Percentiles rank a stretch among this genome's conserved stretches.
phyloP scores from a whole-genome alignment of 1,284 basidiomycete species.

The Kalmanozyma brasiliensis region DNA sequence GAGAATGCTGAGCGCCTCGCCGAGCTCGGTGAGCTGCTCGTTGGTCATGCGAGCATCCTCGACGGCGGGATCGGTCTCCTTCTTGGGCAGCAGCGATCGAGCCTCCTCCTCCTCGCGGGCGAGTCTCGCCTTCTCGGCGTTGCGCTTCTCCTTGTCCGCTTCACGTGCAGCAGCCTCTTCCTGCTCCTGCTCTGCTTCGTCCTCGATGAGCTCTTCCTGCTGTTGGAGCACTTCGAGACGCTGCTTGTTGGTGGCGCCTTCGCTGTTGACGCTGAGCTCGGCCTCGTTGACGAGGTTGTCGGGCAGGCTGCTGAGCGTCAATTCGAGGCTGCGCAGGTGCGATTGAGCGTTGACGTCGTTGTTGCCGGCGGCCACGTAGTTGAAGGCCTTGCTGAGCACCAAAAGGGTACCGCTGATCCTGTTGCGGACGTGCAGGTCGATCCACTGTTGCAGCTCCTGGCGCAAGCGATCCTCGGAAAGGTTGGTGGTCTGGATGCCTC shows the following conservation, averaged over 20 bases:
- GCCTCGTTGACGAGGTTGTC: constrained; percentile 97
- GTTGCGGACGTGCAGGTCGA: constrained; percentile 84
- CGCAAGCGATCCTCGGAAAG: constrained; percentile 74
- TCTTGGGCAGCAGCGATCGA: constrained; percentile 54
- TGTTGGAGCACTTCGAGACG: constrained; percentile 96
- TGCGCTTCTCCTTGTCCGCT: constrained; percentile 81
- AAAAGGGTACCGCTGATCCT: constrained; percentile 92
- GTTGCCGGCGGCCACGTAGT: constrained; percentile 73
- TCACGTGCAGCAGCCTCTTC: constrained; percentile 92
- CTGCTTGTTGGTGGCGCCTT: constrained; percentile 95
- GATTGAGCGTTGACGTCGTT: constrained; percentile 67
- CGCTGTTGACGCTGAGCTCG: constrained; percentile 92
- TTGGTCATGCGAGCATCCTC: constrained; percentile 90
- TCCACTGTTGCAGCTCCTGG: constrained; percentile 92
- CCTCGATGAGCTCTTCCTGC: constrained; percentile 98
- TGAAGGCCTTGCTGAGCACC: constrained; percentile 91
- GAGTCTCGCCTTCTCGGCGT: constrained; percentile 68
- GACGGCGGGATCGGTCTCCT: constrained; percentile 34
- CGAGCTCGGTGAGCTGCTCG: constrained; percentile 93
- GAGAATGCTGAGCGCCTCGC: constrained; percentile 88
- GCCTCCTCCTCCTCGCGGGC: constrained; percentile 60
- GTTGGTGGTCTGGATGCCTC: constrained; percentile 88
- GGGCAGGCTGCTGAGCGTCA: constrained; percentile 89
- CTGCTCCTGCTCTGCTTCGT: constrained; percentile 94
- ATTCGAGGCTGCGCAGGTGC: constrained; percentile 81